Base-by-base conservation (phyloP, 2,329 filamentous ascomycete genomes). In the Stachybotrys echinatus region DNA sequence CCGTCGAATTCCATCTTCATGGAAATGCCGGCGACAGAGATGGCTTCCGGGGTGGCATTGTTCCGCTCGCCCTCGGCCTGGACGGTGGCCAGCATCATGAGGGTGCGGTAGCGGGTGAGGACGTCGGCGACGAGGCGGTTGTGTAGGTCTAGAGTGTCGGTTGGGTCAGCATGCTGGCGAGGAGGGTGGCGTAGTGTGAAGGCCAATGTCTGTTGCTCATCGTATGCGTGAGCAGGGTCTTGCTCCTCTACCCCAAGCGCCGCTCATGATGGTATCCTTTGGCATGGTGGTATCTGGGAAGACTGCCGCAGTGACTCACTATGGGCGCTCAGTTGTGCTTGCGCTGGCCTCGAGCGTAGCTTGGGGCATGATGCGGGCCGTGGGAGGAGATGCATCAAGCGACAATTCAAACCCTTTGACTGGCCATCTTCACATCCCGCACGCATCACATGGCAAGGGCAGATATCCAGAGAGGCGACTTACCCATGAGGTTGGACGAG, bases 1-100 rank as follows among this genome's bases (percentile, higher is more conserved):
- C 69, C 69, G 49, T 74, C 71, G 46, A 74, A 74, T 48, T 74
- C 71, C 57, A 71, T 69, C 59, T 72, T 70, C 63, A 74, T 72
- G 37, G 70, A 69, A 23, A 74, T 68, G 42, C 70, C 68, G 5
- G 67, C 64, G 23, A 74, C 71, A 46, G 71, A 68, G 50, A 73
- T 69, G 52, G 68, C 64, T 48, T 73, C 66, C 0, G 71, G 70
- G 49, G 68, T 70, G 51, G 66, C 65, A 49, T 65, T 69, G 53
- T 64, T 64, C 34, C 63, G 61, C 50, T 72, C 70, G 45, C 62
- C 67, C 21, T 70, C 65, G 18, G 68, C 70, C 38, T 73, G 71
- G 38, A 70, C 65, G 23, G 72, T 74, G 45, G 71, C 69, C 12
- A 73, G 64, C 63, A 71, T 67, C 61, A 72, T 71, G 44, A 74